Evolutionary conservation across 2,329 filamentous ascomycete genomes (phyloP).

Genomic region (Talaromyces sp.): DNA sequence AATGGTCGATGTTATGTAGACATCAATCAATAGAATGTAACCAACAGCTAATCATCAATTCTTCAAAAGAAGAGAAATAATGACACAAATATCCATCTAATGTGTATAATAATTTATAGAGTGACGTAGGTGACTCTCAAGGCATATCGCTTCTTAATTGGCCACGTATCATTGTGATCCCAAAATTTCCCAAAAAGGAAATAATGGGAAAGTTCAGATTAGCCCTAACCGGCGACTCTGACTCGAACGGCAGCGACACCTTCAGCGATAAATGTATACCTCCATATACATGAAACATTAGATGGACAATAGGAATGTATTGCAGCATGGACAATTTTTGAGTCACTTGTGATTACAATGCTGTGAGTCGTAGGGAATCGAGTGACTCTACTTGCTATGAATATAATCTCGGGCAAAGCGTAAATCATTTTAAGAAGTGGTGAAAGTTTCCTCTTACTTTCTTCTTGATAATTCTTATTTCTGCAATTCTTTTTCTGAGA

Average conservation of each 20-base stretch:
- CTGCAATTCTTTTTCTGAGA: neutral
- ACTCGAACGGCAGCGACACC: neutral
- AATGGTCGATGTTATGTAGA: neutral
- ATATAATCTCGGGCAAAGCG: too few relatives aligned
- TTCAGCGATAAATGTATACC: neutral
- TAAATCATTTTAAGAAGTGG: too few relatives aligned
- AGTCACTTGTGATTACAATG: neutral
- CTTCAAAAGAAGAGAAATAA: neutral
- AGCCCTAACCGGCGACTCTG: neutral
- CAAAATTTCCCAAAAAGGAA: constrained; percentile 1
- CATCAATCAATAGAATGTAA: neutral
- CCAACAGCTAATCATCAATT: neutral
- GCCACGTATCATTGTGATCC: neutral
- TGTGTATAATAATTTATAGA: neutral
- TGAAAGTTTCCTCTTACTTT: neutral
- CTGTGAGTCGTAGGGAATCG: neutral
- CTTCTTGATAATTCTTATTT: neutral
- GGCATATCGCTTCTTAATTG: neutral
- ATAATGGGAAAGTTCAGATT: constrained; percentile 1
- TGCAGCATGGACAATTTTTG: neutral
- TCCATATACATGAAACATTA: neutral
- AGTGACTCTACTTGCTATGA: neutral
- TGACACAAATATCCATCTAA: neutral
- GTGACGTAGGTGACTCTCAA: neutral
- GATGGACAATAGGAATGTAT: neutral